Conservation (phyloP, 2,329 filamentous ascomycete genomes). For the Colletotrichum sp. region DNA sequence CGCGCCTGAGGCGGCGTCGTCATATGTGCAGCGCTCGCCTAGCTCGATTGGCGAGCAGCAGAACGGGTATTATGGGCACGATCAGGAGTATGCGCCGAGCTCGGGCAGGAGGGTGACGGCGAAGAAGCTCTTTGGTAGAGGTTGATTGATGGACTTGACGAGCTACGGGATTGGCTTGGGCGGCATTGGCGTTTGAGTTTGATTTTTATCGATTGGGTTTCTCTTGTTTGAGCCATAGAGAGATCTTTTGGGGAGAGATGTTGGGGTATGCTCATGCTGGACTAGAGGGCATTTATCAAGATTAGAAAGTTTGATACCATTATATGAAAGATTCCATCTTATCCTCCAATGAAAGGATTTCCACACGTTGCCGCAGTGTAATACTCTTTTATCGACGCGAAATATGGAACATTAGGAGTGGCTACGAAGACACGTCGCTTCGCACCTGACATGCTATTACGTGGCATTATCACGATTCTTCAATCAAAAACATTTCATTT, state of each 20-base stretch:
- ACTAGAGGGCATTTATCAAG: background rate
- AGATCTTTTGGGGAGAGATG: fast-evolving
- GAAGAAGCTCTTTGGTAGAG: conserved; percentile 23
- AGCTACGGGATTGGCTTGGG: fast-evolving
- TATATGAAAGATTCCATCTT: too few species aligned
- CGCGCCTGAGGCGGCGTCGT: background rate
- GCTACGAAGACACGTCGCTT: too few species aligned
- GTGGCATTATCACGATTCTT: too few species aligned
- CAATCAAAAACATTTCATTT: too few species aligned
- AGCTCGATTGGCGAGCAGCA: conserved; percentile 4
- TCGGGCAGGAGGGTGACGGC: conserved; percentile 14
- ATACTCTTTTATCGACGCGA: too few species aligned
- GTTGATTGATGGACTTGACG: background rate
- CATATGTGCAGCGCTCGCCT: background rate
- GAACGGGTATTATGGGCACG: conserved; percentile 12
- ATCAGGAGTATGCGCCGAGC: conserved; percentile 2
- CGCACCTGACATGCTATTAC: too few species aligned
- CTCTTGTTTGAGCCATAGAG: background rate
- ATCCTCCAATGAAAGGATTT: too few species aligned
- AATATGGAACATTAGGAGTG: too few species aligned
- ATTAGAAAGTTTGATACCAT: background rate
- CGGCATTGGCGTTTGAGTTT: background rate
- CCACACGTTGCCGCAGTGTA: too few species aligned
- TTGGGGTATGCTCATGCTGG: background rate
- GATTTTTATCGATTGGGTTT: background rate